These are phyloP conservation scores for Globisporangium parvum DNA, from an alignment of 352 stramenopile species.

Conservation along the genomic window DNA sequence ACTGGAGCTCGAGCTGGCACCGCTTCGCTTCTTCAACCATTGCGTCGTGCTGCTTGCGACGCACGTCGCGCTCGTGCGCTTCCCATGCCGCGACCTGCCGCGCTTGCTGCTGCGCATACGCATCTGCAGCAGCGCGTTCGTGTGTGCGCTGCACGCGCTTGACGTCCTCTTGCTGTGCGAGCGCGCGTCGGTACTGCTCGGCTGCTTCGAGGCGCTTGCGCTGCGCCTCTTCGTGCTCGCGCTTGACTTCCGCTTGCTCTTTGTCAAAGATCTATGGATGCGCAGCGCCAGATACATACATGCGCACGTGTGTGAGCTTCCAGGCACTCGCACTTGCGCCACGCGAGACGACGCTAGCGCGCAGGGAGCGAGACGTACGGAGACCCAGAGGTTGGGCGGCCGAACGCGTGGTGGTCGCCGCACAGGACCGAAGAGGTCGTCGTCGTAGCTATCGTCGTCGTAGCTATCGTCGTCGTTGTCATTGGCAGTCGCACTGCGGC, in stretches of 20 bases:
- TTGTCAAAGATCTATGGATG: slow-evolving; percentile 43
- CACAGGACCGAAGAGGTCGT: slow-evolving; percentile 47
- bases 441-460: slow-evolving; percentile 43
- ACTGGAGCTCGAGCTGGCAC: slow-evolving; percentile 37
- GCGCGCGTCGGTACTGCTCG: slow-evolving; percentile 28
- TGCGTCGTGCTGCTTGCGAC: slow-evolving; percentile 20
- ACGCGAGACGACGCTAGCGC: neutral
- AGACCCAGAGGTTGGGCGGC: slow-evolving; percentile 50
- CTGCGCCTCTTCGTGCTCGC: slow-evolving; percentile 41
- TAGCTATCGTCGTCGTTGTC: neutral
- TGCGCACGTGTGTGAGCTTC: neutral
- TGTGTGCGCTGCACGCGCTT: slow-evolving; percentile 23
- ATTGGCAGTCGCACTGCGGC: too few relatives aligned
- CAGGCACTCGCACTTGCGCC: neutral
- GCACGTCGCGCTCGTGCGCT: slow-evolving; percentile 30
- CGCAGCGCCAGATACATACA: neutral
- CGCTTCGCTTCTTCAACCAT: slow-evolving; percentile 34
- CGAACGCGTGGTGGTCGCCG: slow-evolving; percentile 37
- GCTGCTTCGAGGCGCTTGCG: slow-evolving; percentile 32
- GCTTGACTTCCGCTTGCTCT: slow-evolving; percentile 43
- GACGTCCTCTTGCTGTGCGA: slow-evolving; percentile 36
- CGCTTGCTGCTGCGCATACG: slow-evolving; percentile 30
- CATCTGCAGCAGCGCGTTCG: slow-evolving; percentile 27
- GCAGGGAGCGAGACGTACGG: slow-evolving; percentile 17
- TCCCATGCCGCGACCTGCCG: slow-evolving; percentile 37